Evolutionary conservation across 495 filamentous ascomycete genomes (phyloP), one percentile per base, ranked within the genome.

Genomic region (Pyronema omphalodes): DNA sequence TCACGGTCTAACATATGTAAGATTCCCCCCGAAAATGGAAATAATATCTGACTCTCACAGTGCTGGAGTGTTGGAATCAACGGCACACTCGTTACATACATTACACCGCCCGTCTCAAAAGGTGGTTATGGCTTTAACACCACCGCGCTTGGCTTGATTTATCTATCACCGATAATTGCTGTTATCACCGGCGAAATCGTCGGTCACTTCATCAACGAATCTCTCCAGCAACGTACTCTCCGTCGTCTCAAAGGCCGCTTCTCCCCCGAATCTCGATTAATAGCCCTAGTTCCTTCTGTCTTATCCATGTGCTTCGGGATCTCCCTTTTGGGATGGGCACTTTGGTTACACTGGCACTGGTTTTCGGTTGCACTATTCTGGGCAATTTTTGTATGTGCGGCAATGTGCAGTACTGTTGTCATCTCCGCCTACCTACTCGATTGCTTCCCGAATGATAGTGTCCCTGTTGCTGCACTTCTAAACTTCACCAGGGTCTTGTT

Each of bases 51-150:
- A 34, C 36, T 29, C 23, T 34, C 12, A 50, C 47, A 23, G 36
- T 50, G 47, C 5, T 63, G 60, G 60, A 55, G 55, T 39, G 58
- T 63, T 15, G 60, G 60, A 9, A 61, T 63, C 44, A 63, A 63
- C 7, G 60, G 60, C 7, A 63, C 59, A 23, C 39, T 63, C 44
- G 50, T 63, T 40, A 19, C 54, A 5, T 58, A 58, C 37, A 52
- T 63, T 15, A 50, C 52, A 11, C 59, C 60, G 6, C 59, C 60
- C 6, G 15, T 41, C 6, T 50, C 47, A 35, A 50, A 50, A 36
- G 33, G 54, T 12, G 60, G 60, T 7, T 63, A 63, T 34, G 60
- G 60, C 8, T 63, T 63, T 53, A 44, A 53, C 14, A 52, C 55
- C 6, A 35, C 54, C 19, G 40, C 18, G 0, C 19, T 61, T 9